These are phyloP conservation scores for Thymus mandschuricus DNA, from an alignment of 257 asterid genomes.

Conservation along the genomic window DNA sequence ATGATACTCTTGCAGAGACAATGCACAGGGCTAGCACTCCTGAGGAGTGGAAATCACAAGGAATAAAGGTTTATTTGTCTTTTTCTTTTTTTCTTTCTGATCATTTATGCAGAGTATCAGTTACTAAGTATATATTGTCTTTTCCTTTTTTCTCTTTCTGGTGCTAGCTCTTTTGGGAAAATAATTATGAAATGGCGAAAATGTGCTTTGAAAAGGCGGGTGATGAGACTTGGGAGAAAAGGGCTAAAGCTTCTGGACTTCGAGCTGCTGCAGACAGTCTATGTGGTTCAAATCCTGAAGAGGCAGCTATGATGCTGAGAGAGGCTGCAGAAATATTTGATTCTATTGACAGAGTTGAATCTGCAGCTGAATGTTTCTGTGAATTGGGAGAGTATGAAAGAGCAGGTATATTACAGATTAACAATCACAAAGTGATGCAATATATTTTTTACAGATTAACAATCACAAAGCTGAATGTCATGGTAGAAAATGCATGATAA, in stretches of 20 bases:
- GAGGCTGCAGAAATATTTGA: constrained; percentile 74
- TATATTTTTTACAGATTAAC: too few species aligned
- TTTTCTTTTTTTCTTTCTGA: not conserved
- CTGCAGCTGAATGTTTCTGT: constrained; percentile 68
- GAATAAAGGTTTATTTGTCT: constrained; percentile 52
- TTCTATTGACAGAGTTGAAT: constrained; percentile 46
- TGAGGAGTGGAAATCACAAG: constrained; percentile 67
- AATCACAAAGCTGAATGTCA: too few species aligned
- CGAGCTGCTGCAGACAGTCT: too few species aligned
- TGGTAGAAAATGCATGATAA: too few species aligned
- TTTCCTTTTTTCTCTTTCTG: not conserved
- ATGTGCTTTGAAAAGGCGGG: not conserved
- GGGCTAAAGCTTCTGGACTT: too few species aligned
- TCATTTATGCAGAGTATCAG: not conserved
- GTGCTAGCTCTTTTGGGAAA: constrained; percentile 60
- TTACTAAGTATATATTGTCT: too few species aligned
- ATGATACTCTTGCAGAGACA: constrained; percentile 17
- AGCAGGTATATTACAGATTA: not conserved
- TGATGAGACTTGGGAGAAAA: too few species aligned
- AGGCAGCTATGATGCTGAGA: constrained; percentile 42
- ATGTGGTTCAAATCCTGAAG: not conserved
- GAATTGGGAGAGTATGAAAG: constrained; percentile 52
- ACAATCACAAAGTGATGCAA: not conserved
- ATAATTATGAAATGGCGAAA: constrained; percentile 68
- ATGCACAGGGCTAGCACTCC: constrained; percentile 66